phyloP scores from a whole-genome alignment of 768 basidiomycete genomes.

The Coprinopsis sp. region DNA sequence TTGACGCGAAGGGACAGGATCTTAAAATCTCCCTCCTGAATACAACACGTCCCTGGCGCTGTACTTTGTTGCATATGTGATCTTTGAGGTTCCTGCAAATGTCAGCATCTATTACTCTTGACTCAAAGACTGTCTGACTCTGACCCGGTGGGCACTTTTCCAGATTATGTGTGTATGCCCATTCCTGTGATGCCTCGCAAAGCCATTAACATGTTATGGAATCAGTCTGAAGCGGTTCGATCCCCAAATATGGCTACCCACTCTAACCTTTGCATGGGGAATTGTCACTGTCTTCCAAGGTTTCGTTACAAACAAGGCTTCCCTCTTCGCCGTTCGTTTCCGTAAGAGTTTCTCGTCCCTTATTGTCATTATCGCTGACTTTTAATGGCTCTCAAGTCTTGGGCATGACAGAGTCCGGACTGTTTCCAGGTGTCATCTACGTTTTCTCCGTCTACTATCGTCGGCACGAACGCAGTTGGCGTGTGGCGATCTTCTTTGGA shows the following conservation, averaged over 20 bases:
- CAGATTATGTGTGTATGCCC: slow-evolving; percentile 37
- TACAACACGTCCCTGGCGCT: slow-evolving; percentile 57
- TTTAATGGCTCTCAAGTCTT: slow-evolving; percentile 35
- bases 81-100: slow-evolving; percentile 59
- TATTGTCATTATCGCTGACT: not conserved
- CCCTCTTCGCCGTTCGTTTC: slow-evolving; percentile 52
- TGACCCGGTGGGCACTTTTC: not conserved
- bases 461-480: slow-evolving; percentile 54
- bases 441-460: slow-evolving; percentile 58
- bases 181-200: not conserved
- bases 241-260: slow-evolving; percentile 58
- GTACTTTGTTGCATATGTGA: slow-evolving; percentile 57
- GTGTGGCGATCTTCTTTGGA: slow-evolving; percentile 60
- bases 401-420: slow-evolving; percentile 54
- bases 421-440: slow-evolving; percentile 56
- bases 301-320: slow-evolving; percentile 47
- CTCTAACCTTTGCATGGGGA: slow-evolving; percentile 57
- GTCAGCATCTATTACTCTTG: slow-evolving; percentile 25
- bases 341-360: slow-evolving; percentile 27
- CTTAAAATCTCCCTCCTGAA: slow-evolving; percentile 43
- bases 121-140: not conserved
- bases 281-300: slow-evolving; percentile 52
- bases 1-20: slow-evolving; percentile 31
- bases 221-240: slow-evolving; percentile 52
- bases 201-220: not conserved